Base-by-base conservation (phyloP, 306 rosid genomes). In the Gillenia trifoliata region DNA sequence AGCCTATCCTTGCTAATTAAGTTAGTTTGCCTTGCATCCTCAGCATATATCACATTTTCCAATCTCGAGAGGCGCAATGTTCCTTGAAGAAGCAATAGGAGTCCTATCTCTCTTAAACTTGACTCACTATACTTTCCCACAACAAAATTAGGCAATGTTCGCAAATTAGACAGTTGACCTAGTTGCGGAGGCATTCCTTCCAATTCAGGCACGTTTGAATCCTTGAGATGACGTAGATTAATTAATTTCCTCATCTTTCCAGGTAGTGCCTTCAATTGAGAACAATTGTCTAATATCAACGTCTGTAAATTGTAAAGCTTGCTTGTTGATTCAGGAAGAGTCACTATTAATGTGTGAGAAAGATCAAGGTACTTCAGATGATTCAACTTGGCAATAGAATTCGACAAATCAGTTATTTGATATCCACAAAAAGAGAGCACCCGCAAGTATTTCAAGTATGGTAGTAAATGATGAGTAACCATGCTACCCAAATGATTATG, bases 231-330 rank as follows among this genome's bases (percentile, higher is more conserved):
- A 0, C 73, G 66, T 4, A 78, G 15, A 31, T 16, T 22, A 13
- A 6, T 22, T 9, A 71, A 36, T 55, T 15, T 55, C 12, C 33
- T 31, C 31, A 54, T 34, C 23, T 55, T 71, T 34, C 22, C 17
- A 23, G 75, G 75, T 8, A 54, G 38, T 34, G 52, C 23, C 23
- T 23, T 55, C 75, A 71, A 25, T 29, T 13, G 2, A n/a, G 2
- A 0, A 64, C 88, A 87, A 10, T 11, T 3, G 0, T 38, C 47
- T 49, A 87, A 62, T 25, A 68, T 19, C 20, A 86, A 19, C 0
- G 84, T 79, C 57, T 88, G 86, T 28, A 88, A 70, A 54, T 81
- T 81, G 34, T 59, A 68, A 19, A 83, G 64, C 15, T 11, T 10
- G 30, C 85, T 2, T 5, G 75, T 23, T 16, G 81, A 77, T 47